Base-by-base conservation (phyloP, 1,139 yeast genomes). In the Sugiyamaella castrensis region DNA sequence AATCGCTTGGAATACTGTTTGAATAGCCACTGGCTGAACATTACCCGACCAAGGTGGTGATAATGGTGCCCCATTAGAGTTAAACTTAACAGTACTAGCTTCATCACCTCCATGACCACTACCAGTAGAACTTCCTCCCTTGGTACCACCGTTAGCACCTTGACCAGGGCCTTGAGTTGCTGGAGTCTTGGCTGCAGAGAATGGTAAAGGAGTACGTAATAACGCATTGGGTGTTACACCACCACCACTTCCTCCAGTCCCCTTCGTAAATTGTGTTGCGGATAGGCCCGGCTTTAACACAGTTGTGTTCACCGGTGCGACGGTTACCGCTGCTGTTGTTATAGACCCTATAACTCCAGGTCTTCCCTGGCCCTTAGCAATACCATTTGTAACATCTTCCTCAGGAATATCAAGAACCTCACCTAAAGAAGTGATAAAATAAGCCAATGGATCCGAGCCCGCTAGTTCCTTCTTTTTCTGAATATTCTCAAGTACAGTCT, bases 321-420 rank as follows among this genome's bases (percentile, higher is more conserved):
- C 33, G 4, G 37, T 16, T 27, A 5, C 5, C 5, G 24, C 24
- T 4, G 24, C 5, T 5, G 24, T 19, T 19, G 24, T 19, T 19
- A 19, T 5, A 19, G 24, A 19, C 24, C 24, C 24, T 19, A 19
- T 19, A 19, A 19, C 24, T 19, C 24, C 24, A 19, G 24, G 24
- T 5, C 5, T 19, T 19, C 24, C 37, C 24, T 37, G 35, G 31
- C 47, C 16, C 32, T 43, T 37, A n/a, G 12, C 13, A 37, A 43
- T 37, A 27, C 47, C 40, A 31, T 40, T 43, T 24, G 47, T 50
- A 29, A 60, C 51, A 26, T 59, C 65, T 11, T 62, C 66, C 16
- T 60, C 57, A 11, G 59, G 38, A 26, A 63, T 55, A 41, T 59
- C 62, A 43, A 64, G 45, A 2, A 59, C 66, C 40, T 63, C 66